These are phyloP conservation scores for Podospora comata DNA, from an alignment of 495 filamentous ascomycete species.

Conservation along the genomic window DNA sequence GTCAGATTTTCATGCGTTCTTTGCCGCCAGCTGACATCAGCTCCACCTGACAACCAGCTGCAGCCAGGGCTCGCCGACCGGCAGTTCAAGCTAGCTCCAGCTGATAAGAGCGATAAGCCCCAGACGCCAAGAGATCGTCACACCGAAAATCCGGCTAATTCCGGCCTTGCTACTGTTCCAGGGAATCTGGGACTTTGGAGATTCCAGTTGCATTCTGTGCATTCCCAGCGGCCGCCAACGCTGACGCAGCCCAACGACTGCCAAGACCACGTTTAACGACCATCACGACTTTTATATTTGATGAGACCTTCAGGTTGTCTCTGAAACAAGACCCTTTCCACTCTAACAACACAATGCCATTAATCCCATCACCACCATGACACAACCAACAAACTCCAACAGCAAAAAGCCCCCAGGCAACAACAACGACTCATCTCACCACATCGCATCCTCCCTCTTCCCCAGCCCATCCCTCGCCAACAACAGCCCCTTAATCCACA, in stretches of 20 bases:
- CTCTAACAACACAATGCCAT: background rate
- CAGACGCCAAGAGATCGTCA: background rate
- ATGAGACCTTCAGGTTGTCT: background rate
- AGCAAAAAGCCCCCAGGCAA: conserved; percentile 11
- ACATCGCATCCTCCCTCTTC: background rate
- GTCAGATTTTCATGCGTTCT: too few relatives aligned
- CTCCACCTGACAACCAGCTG: background rate
- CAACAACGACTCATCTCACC: background rate
- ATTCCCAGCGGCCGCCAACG: background rate
- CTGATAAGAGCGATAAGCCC: background rate
- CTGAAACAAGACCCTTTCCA: background rate
- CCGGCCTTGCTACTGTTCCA: background rate
- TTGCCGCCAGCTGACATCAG: background rate
- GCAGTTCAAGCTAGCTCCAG: background rate
- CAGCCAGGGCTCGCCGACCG: background rate
- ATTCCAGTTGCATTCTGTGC: background rate
- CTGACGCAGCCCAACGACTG: background rate
- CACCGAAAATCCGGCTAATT: conserved; percentile 6
- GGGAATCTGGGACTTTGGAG: background rate
- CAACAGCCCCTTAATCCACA: conserved; percentile 24
- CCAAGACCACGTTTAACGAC: background rate
- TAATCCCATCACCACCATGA: conserved; percentile 5
- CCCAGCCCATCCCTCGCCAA: background rate
- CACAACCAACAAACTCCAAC: conserved; percentile 5
- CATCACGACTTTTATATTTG: background rate